phyloP scores from a whole-genome alignment of 306 rosid genomes.

The Potentilla sterilis region DNA sequence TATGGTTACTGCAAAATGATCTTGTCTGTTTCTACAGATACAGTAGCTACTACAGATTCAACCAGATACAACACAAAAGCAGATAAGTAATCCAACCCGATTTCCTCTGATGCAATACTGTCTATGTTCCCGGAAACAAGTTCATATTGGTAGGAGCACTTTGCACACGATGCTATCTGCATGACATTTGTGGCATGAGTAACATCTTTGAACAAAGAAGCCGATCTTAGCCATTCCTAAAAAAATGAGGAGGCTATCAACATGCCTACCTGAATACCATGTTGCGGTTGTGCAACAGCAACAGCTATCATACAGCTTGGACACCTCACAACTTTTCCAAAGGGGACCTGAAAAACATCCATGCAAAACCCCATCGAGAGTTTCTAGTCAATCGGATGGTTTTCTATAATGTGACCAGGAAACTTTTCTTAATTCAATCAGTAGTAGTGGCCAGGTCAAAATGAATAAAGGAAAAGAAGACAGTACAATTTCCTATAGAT shows the following conservation, averaged over 20 bases:
- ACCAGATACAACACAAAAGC: conserved; percentile 17
- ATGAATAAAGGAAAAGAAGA: neutral
- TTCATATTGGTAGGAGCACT: conserved; percentile 89
- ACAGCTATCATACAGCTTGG: conserved; percentile 84
- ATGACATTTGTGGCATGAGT: conserved; percentile 20
- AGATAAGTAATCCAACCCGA: conserved; percentile 61
- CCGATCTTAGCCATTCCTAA: neutral
- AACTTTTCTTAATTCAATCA: neutral
- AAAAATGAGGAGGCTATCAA: neutral
- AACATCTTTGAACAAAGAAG: neutral
- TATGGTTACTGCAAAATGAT: neutral
- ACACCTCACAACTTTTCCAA: conserved; percentile 91
- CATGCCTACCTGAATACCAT: conserved; percentile 80
- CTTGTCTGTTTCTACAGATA: neutral
- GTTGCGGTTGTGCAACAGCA: conserved; percentile 94
- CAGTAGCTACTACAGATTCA: neutral
- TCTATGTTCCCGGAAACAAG: conserved; percentile 81
- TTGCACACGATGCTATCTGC: conserved; percentile 91
- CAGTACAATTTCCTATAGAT: neutral
- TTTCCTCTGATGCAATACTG: conserved; percentile 86
- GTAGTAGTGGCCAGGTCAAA: neutral
- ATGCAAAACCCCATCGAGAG: conserved; percentile 9
- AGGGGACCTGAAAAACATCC: conserved; percentile 62
- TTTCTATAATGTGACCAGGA: neutral
- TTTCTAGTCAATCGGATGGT: neutral